These are phyloP conservation scores for Colletotrichum agaves DNA, from an alignment of 2,329 filamentous ascomycete genomes.

Conservation along the genomic window DNA sequence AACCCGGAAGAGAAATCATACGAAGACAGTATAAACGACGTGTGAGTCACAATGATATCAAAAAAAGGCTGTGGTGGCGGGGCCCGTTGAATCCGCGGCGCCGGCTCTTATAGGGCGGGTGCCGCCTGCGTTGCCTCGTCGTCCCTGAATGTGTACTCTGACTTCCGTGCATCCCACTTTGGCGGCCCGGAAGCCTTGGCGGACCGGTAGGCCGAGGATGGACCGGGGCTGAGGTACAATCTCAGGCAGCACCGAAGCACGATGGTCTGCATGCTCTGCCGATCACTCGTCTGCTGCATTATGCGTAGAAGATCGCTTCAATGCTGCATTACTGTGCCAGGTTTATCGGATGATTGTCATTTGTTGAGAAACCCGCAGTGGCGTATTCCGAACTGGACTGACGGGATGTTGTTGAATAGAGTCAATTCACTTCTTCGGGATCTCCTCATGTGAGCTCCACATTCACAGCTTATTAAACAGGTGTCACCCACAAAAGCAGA, in stretches of 20 bases:
- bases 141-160: too few relatives aligned
- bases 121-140: constrained; percentile 21
- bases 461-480: background rate
- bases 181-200: background rate
- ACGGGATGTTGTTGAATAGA: too few relatives aligned
- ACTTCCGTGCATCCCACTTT: background rate
- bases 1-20: background rate
- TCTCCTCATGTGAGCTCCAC: background rate
- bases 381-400: too few relatives aligned
- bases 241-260: background rate
- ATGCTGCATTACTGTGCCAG: too few relatives aligned
- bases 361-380: too few relatives aligned
- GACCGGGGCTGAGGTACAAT: background rate
- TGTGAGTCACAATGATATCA: constrained; percentile 11
- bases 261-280: too few relatives aligned
- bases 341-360: too few relatives aligned
- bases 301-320: too few relatives aligned
- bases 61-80: background rate
- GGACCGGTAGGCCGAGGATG: background rate
- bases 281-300: too few relatives aligned
- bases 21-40: background rate
- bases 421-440: too few relatives aligned
- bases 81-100: background rate
- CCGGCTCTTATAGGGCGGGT: background rate
- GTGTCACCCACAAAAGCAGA: background rate